These are phyloP conservation scores for Aspergillus baeticus DNA, from an alignment of 495 filamentous ascomycete species.

Conservation along the genomic window DNA sequence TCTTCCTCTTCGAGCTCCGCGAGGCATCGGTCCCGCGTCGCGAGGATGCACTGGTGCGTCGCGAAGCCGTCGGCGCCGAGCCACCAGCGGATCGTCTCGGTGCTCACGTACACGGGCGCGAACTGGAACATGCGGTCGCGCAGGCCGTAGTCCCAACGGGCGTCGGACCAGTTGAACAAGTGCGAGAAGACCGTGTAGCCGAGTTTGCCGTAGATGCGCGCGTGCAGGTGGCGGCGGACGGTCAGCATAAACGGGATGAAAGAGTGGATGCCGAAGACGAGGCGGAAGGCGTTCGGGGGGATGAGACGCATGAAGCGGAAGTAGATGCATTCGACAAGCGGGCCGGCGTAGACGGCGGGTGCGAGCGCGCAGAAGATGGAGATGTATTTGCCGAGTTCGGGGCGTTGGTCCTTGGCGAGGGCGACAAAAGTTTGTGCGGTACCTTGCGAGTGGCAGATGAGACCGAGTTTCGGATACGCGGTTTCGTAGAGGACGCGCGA, in stretches of 20 bases:
- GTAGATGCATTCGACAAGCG: slow-evolving; percentile 80
- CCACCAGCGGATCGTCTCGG: slow-evolving; percentile 97
- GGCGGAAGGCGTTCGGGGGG: slow-evolving; percentile 69
- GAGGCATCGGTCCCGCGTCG: slow-evolving; percentile 66
- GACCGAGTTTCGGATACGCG: slow-evolving; percentile 76
- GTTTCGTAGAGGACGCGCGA: slow-evolving; percentile 81
- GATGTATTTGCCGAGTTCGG: slow-evolving; percentile 79
- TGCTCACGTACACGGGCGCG: slow-evolving; percentile 83
- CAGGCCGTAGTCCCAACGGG: slow-evolving; percentile 79
- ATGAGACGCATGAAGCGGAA: slow-evolving; percentile 91
- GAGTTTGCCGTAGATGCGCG: slow-evolving; percentile 73
- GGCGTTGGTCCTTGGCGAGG: slow-evolving; percentile 87
- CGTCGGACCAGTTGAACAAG: slow-evolving; percentile 87
- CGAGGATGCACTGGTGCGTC: slow-evolving; percentile 84
- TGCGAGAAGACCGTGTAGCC: slow-evolving; percentile 91
- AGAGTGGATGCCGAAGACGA: slow-evolving; percentile 89
- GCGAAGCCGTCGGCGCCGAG: slow-evolving; percentile 89
- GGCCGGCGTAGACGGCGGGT: slow-evolving; percentile 88
- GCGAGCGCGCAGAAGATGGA: slow-evolving; percentile 93
- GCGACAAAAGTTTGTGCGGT: slow-evolving; percentile 90
- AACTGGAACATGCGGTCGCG: slow-evolving; percentile 88
- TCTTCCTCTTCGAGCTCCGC: slow-evolving; percentile 67
- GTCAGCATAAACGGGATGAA: slow-evolving; percentile 96
- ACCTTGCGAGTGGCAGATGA: slow-evolving; percentile 88
- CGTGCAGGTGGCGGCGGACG: slow-evolving; percentile 65